Conservation (phyloP, 2,329 filamentous ascomycete genomes). For the Ceratocystis diversiconidia region DNA sequence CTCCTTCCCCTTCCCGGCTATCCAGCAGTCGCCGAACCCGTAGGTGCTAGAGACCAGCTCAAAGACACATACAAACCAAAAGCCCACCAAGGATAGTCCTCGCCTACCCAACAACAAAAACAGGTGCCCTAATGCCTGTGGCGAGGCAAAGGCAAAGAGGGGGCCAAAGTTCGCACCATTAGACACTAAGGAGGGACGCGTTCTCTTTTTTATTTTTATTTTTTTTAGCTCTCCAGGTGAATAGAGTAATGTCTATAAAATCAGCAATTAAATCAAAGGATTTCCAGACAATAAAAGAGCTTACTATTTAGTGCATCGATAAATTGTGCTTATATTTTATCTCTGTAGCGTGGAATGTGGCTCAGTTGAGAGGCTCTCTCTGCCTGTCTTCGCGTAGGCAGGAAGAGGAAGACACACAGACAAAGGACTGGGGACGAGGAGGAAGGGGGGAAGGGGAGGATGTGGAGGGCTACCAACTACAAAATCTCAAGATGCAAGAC, state of each 20-base stretch:
- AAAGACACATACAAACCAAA: too few relatives aligned
- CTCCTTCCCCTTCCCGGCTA: neutral
- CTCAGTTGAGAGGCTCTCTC: neutral
- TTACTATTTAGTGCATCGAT: neutral
- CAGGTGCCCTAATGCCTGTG: too few relatives aligned
- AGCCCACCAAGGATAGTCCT: too few relatives aligned
- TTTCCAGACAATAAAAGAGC: neutral
- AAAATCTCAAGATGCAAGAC: neutral
- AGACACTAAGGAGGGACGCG: too few relatives aligned
- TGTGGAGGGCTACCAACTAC: neutral
- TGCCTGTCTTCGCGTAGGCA: neutral
- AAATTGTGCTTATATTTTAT: neutral
- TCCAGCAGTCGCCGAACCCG: neutral
- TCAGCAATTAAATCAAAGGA: neutral
- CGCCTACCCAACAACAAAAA: too few relatives aligned
- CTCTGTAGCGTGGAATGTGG: neutral
- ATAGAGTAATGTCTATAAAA: neutral
- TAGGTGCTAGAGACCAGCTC: too few relatives aligned
- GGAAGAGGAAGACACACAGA: constrained; percentile 6
- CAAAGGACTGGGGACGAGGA: neutral
- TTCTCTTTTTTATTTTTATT: neutral
- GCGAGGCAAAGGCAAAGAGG: too few relatives aligned
- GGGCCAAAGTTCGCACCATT: too few relatives aligned
- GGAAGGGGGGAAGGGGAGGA: neutral
- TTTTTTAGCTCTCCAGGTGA: too few relatives aligned